Conservation (phyloP, 352 stramenopile genomes). For the Poterioochromonas sp. region DNA sequence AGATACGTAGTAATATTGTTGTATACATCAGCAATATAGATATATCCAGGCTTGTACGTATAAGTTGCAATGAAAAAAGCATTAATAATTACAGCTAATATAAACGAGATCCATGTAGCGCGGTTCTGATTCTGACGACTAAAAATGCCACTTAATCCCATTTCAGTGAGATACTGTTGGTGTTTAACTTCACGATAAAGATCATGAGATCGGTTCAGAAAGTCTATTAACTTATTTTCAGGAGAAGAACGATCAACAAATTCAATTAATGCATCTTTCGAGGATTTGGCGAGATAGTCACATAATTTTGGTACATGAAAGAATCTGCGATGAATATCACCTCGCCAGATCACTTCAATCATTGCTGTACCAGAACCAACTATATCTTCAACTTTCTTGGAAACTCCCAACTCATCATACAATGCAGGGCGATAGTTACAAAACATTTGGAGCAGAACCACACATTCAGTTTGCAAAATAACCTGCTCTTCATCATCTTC, state of each 20-base stretch:
- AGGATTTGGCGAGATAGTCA: constrained; percentile 40
- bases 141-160: constrained; percentile 37
- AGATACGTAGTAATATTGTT: constrained; percentile 31
- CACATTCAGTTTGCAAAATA: constrained; percentile 42
- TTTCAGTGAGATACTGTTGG: constrained; percentile 38
- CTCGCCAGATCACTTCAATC: constrained; percentile 43
- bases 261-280: constrained; percentile 39
- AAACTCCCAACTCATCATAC: constrained; percentile 37
- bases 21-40: background rate
- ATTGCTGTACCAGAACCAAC: constrained; percentile 37
- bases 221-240: constrained; percentile 43
- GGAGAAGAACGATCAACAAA: constrained; percentile 37
- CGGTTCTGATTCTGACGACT: constrained; percentile 40
- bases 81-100: constrained; percentile 41
- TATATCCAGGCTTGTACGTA: background rate
- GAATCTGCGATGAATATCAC: constrained; percentile 39
- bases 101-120: constrained; percentile 42
- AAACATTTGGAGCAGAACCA: constrained; percentile 45
- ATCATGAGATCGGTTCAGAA: constrained; percentile 38
- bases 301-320: constrained; percentile 44
- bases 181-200: constrained; percentile 44
- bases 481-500: constrained; percentile 28
- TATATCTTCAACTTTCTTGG: constrained; percentile 37
- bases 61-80: constrained; percentile 36
- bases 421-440: constrained; percentile 41